Conservation (phyloP, 1,284 basidiomycete species). For the Puccinia triticina region DNA sequence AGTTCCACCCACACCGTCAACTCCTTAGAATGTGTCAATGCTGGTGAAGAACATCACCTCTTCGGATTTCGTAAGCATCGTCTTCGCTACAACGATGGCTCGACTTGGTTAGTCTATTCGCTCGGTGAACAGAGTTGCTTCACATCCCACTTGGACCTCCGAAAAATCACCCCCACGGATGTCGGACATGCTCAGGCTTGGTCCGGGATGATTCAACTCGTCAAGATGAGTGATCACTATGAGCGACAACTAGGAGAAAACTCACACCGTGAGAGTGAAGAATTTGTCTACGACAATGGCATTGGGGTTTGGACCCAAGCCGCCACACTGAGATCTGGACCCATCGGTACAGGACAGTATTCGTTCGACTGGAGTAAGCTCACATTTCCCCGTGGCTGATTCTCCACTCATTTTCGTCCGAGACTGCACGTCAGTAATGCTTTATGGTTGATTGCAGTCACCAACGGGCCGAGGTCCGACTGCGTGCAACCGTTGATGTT, state of each 20-base stretch:
- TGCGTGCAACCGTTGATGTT: slow-evolving; percentile 41
- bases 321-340: slow-evolving; percentile 35
- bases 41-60: slow-evolving; percentile 15
- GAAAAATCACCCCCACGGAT: slow-evolving; percentile 22
- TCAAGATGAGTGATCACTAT: slow-evolving; percentile 50
- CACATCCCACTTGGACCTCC: slow-evolving; percentile 30
- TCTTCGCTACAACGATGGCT: slow-evolving; percentile 40
- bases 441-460: neutral
- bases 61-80: slow-evolving; percentile 46
- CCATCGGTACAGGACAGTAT: slow-evolving; percentile 37
- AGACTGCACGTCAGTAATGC: neutral
- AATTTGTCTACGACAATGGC: slow-evolving; percentile 42
- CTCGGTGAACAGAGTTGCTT: neutral
- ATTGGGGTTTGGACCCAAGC: slow-evolving; percentile 44
- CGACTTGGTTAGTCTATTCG: slow-evolving; percentile 47
- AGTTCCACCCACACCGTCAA: slow-evolving; percentile 35
- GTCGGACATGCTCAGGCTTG: slow-evolving; percentile 22
- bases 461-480: slow-evolving; percentile 30
- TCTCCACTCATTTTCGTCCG: neutral
- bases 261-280: slow-evolving; percentile 32
- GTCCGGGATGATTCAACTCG: slow-evolving; percentile 49
- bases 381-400: neutral
- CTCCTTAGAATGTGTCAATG: slow-evolving; percentile 10
- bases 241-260: slow-evolving; percentile 25
- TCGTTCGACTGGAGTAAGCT: slow-evolving; percentile 50